Conservation (phyloP, 805 yeast genomes). For the Saccharomycopsis babjevae region DNA sequence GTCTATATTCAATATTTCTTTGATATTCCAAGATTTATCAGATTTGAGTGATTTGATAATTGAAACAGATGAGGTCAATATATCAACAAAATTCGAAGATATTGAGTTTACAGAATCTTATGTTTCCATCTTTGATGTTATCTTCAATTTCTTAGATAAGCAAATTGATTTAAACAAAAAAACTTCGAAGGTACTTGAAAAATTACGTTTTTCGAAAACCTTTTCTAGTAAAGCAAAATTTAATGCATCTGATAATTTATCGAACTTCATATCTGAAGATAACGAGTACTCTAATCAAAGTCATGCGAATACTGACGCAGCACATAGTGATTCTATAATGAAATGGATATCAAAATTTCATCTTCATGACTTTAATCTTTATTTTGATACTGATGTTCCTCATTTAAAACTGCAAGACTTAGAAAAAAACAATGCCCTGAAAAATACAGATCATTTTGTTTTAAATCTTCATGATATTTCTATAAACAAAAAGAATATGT, state of each 20-base stretch:
- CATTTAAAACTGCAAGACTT: constrained; percentile 33
- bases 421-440: not conserved
- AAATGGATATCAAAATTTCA: constrained; percentile 30
- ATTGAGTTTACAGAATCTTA: not conserved
- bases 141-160: constrained; percentile 1
- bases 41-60: constrained; percentile 29
- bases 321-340: not conserved
- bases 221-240: not conserved
- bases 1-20: not conserved
- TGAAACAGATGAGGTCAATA: constrained; percentile 30
- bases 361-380: constrained; percentile 30
- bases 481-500: constrained; percentile 34
- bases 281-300: not conserved
- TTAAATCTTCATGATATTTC: constrained; percentile 25
- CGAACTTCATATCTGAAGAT: not conserved
- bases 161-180: not conserved
- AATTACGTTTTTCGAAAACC: not conserved
- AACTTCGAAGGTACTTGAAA: not conserved
- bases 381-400: constrained; percentile 38
- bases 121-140: constrained; percentile 7
- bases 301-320: too few species aligned
- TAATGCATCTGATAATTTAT: not conserved
- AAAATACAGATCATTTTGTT: constrained; percentile 21
- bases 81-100: constrained; percentile 33
- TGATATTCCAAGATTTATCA: constrained; percentile 19